phyloP scores from a whole-genome alignment of 208 protist species.

The Leishmania gerbilli region DNA sequence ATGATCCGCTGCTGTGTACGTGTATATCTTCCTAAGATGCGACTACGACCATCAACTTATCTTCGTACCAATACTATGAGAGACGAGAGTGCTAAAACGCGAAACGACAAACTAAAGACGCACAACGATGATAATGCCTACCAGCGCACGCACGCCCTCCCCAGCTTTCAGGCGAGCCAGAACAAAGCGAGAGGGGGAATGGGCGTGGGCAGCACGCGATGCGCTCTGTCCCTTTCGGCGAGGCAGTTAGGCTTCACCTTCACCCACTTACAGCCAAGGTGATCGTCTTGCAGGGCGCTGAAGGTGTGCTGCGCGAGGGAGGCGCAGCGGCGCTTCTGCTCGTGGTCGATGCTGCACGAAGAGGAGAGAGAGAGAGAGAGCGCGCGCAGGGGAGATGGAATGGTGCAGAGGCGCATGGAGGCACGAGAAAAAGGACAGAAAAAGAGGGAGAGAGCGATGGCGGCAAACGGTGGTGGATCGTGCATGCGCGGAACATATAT shows the following conservation, averaged over 20 bases:
- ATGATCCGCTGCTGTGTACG: background rate
- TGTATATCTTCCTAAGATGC: background rate
- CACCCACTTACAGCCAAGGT: background rate
- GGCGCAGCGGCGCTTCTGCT: background rate
- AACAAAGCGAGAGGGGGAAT: background rate
- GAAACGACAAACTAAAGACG: background rate
- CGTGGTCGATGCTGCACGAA: background rate
- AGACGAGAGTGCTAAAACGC: background rate
- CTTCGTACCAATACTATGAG: background rate
- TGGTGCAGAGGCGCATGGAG: background rate
- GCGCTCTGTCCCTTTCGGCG: background rate
- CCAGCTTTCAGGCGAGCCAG: background rate
- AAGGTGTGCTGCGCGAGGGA: background rate
- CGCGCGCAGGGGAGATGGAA: background rate
- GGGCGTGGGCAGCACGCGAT: background rate
- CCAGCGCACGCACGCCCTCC: background rate
- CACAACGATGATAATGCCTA: background rate
- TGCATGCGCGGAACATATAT: background rate
- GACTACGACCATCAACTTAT: background rate
- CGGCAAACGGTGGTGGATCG: background rate
- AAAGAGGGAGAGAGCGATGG: background rate
- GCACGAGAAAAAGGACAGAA: background rate
- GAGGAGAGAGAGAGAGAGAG: conserved; percentile 13
- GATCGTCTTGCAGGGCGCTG: background rate
- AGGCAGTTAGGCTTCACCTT: background rate